A percentile compares a stretch with the other conserved stretches of the same genome.
Conservation (phyloP, 2,329 filamentous ascomycete species). For the Trichoderma breve region DNA sequence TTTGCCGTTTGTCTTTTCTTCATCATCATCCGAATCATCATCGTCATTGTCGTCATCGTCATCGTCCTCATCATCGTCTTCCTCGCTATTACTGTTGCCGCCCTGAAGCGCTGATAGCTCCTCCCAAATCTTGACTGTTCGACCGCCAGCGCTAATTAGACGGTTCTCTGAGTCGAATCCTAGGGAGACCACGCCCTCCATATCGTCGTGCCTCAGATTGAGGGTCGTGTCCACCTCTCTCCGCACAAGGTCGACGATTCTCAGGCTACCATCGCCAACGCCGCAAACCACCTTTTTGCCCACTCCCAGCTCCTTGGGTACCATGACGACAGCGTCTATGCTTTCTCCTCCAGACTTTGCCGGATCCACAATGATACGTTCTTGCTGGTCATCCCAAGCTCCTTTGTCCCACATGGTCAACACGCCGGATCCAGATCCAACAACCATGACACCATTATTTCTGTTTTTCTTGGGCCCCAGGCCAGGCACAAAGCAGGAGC, state of each 20-base stretch:
- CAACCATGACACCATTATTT: slow-evolving; percentile 73
- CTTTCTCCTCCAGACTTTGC: slow-evolving; percentile 67
- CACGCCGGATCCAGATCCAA: slow-evolving; percentile 73
- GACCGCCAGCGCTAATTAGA: slow-evolving; percentile 86
- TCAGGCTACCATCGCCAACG: slow-evolving; percentile 74
- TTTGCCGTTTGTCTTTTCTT: slow-evolving; percentile 41
- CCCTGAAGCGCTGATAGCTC: slow-evolving; percentile 60
- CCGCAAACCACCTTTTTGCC: slow-evolving; percentile 77
- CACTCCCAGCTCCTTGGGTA: slow-evolving; percentile 68
- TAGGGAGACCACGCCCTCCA: slow-evolving; percentile 79
- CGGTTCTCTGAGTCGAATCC: slow-evolving; percentile 82
- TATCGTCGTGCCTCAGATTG: slow-evolving; percentile 71
- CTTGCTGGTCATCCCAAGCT: slow-evolving; percentile 92
- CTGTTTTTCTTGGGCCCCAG: slow-evolving; percentile 64
- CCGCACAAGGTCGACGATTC: slow-evolving; percentile 71
- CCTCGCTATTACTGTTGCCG: slow-evolving; percentile 45
- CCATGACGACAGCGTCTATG: slow-evolving; percentile 70
- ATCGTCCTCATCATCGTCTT: slow-evolving; percentile 42
- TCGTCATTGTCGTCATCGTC: slow-evolving; percentile 48
- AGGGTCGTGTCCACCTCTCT: slow-evolving; percentile 68
- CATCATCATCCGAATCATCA: slow-evolving; percentile 46
- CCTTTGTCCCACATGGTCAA: slow-evolving; percentile 93
- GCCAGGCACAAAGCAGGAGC: slow-evolving; percentile 73
- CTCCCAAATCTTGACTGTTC: slow-evolving; percentile 90
- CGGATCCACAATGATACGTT: slow-evolving; percentile 74